These are phyloP conservation scores for Lactifluus piperatus DNA, from an alignment of 768 basidiomycete species.

Conservation along the genomic window DNA sequence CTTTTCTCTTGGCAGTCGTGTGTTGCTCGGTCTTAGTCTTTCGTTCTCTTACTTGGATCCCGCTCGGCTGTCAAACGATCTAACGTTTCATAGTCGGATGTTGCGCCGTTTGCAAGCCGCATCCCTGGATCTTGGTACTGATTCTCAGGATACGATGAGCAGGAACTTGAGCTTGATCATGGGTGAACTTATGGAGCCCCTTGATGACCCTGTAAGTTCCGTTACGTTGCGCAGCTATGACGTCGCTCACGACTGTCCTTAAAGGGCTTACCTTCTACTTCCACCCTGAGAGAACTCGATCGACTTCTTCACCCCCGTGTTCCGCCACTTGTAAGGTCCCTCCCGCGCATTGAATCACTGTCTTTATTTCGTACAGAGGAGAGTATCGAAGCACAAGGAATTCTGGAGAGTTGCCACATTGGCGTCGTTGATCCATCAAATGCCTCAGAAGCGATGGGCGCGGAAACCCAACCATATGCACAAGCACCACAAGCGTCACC, in stretches of 20 bases:
- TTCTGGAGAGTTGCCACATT: slow-evolving; percentile 36
- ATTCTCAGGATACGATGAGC: slow-evolving; percentile 51
- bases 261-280: not conserved
- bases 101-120: slow-evolving; percentile 38
- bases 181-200: slow-evolving; percentile 20
- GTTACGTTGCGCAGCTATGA: slow-evolving; percentile 27
- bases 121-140: slow-evolving; percentile 41
- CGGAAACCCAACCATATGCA: not conserved
- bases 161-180: slow-evolving; percentile 52
- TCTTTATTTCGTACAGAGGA: slow-evolving; percentile 58
- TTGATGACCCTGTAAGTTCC: slow-evolving; percentile 23
- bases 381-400: slow-evolving; percentile 48
- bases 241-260: slow-evolving; percentile 12
- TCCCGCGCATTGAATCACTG: slow-evolving; percentile 54
- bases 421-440: slow-evolving; percentile 16
- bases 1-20: slow-evolving; percentile 49
- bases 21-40: slow-evolving; percentile 50
- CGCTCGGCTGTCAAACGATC: slow-evolving; percentile 46
- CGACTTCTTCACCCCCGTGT: slow-evolving; percentile 70
- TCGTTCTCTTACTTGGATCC: slow-evolving; percentile 47
- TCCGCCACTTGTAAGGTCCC: slow-evolving; percentile 61
- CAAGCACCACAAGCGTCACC: not conserved
- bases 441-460: not conserved
- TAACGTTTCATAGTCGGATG: slow-evolving; percentile 38
- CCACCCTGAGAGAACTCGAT: slow-evolving; percentile 33